phyloP scores from a whole-genome alignment of 1,284 basidiomycete genomes.

The Austroboletus niveus region DNA sequence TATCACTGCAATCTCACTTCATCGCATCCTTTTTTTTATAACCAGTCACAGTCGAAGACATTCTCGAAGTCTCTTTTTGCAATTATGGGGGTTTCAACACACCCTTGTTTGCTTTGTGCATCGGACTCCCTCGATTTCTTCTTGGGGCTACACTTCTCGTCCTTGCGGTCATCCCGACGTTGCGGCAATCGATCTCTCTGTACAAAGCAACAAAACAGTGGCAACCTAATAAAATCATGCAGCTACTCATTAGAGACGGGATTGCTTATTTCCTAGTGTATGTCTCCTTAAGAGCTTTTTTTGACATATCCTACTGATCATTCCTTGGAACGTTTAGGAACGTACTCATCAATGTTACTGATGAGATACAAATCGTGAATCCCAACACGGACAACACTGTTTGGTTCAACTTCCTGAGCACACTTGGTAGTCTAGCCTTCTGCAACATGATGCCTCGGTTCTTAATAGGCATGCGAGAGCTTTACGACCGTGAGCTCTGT shows the following conservation, averaged over 20 bases:
- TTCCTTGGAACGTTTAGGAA: background rate
- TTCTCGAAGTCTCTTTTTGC: background rate
- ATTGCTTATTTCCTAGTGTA: background rate
- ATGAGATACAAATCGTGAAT: background rate
- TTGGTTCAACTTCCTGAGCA: background rate
- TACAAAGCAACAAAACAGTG: background rate
- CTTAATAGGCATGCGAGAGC: background rate
- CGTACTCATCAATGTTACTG: background rate
- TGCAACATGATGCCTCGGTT: background rate
- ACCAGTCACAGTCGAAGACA: background rate
- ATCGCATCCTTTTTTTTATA: too few species aligned
- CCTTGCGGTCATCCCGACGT: background rate
- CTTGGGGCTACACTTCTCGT: background rate
- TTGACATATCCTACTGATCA: background rate
- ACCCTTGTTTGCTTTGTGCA: background rate
- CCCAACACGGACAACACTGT: background rate
- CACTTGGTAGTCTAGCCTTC: accelerated
- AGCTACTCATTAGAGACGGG: background rate
- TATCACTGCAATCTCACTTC: too few species aligned
- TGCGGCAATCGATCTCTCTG: background rate
- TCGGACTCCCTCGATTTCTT: background rate
- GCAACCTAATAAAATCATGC: background rate
- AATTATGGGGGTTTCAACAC: too few species aligned
- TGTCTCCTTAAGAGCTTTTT: background rate
- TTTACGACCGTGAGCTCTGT: background rate